A percentile compares a stretch with the other conserved stretches of the same genome.
phyloP scores from a whole-genome alignment of 2,329 filamentous ascomycete genomes.

The Penicillium sp. region DNA sequence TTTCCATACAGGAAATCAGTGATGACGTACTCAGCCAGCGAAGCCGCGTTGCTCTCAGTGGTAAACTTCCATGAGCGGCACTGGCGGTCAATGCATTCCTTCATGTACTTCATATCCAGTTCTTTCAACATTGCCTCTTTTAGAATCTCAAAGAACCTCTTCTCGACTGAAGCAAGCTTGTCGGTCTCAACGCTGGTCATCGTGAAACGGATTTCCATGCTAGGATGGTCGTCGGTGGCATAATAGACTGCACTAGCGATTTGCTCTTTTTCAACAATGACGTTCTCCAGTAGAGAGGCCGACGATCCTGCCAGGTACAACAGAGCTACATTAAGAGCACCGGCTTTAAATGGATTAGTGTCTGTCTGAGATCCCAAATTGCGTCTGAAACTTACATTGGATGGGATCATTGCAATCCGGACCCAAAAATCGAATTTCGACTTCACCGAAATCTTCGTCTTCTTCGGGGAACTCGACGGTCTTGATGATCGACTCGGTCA shows the following conservation, averaged over 20 bases:
- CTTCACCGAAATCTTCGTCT: conserved; percentile 89
- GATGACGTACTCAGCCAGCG: conserved; percentile 85
- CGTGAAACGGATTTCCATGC: conserved; percentile 82
- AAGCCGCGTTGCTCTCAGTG: conserved; percentile 78
- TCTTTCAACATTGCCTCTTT: conserved; percentile 76
- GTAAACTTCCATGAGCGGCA: conserved; percentile 80
- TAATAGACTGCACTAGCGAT: conserved; percentile 84
- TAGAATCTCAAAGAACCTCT: conserved; percentile 81
- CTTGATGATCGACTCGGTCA: conserved; percentile 74
- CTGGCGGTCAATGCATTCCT: conserved; percentile 82
- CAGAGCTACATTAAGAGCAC: conserved; percentile 78
- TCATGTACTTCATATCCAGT: conserved; percentile 87
- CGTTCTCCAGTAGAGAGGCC: conserved; percentile 87
- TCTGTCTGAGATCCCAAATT: neutral
- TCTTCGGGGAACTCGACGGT: conserved; percentile 93
- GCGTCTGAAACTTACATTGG: conserved; percentile 48
- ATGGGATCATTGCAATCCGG: conserved; percentile 76
- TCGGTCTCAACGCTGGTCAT: conserved; percentile 85
- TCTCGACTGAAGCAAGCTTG: conserved; percentile 81
- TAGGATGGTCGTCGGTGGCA: conserved; percentile 77
- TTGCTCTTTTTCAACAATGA: conserved; percentile 89
- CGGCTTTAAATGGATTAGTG: conserved; percentile 47
- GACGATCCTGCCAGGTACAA: conserved; percentile 92
- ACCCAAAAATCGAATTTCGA: conserved; percentile 84
- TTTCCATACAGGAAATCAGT: conserved; percentile 90